These are phyloP conservation scores for Blakeslea trispora DNA, from an alignment of 371 early-diverging fungal species.

Conservation along the genomic window DNA sequence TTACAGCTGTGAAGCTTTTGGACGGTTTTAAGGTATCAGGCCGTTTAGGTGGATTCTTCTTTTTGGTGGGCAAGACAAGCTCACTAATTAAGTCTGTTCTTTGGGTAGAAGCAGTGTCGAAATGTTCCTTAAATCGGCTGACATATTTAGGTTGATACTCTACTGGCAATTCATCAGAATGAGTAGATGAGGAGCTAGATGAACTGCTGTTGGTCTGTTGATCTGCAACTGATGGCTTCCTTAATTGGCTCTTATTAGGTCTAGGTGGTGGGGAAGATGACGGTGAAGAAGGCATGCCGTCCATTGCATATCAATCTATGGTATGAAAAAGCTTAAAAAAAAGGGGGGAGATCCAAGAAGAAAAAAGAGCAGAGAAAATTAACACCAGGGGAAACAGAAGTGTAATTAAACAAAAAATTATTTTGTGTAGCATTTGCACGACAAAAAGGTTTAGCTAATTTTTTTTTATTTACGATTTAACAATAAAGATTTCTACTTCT, in stretches of 20 bases:
- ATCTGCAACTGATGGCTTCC: slow-evolving; percentile 16
- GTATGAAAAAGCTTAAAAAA: slow-evolving; percentile 1
- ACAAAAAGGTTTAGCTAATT: neutral
- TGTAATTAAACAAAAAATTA: slow-evolving; percentile 2
- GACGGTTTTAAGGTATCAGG: neutral
- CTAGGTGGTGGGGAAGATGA: slow-evolving; percentile 17
- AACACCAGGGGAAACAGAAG: neutral
- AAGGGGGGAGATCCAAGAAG: neutral
- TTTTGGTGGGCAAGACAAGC: neutral
- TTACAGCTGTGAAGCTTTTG: slow-evolving; percentile 1
- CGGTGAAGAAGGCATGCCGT: slow-evolving; percentile 4
- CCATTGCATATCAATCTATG: neutral
- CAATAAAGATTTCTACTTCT: neutral
- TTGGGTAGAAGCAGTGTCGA: slow-evolving; percentile 18
- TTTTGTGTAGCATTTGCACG: slow-evolving; percentile 19
- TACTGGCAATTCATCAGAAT: slow-evolving; percentile 5
- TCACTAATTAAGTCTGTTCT: neutral
- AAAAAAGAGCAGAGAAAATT: neutral
- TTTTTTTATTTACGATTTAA: neutral
- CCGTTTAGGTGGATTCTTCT: slow-evolving; percentile 1
- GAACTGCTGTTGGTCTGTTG: neutral
- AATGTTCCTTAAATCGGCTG: slow-evolving; percentile 40
- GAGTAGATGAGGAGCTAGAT: neutral
- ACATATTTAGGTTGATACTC: slow-evolving; percentile 10
- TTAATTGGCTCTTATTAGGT: slow-evolving; percentile 38